These are phyloP conservation scores for Aureococcus anophagefferens DNA, from an alignment of 108 stramenopile species.

Conservation along the genomic window DNA sequence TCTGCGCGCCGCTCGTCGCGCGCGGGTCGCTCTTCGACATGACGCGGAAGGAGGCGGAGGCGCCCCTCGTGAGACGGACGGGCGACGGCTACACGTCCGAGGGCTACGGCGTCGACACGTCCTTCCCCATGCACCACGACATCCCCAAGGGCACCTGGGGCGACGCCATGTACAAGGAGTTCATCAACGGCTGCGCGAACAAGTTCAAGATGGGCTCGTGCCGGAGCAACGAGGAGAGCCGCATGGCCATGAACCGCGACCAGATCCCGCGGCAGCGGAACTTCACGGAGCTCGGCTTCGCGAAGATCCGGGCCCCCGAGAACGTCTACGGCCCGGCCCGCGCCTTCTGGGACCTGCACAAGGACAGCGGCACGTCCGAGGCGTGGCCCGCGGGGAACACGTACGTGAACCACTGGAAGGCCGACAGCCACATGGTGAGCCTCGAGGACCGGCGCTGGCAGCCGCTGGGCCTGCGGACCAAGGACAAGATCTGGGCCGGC, in stretches of 20 bases:
- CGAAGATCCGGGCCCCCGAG: constrained; percentile 46
- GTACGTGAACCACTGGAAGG: constrained; percentile 69
- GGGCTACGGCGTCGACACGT: constrained; percentile 63
- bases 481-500: constrained; percentile 25
- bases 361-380: constrained; percentile 26
- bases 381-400: constrained; percentile 59
- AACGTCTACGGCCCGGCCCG: constrained; percentile 24
- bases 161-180: constrained; percentile 30
- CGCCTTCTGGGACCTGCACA: constrained; percentile 40
- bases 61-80: no score
- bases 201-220: constrained; percentile 15
- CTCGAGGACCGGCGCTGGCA: constrained; percentile 34
- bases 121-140: constrained; percentile 63
- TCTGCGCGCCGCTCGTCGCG: constrained; percentile 8
- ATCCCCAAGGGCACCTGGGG: constrained; percentile 7
- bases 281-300: background rate
- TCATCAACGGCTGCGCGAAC: constrained; percentile 28
- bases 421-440: constrained; percentile 55
- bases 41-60: no score
- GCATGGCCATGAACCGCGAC: background rate
- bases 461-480: constrained; percentile 18
- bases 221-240: background rate
- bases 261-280: background rate
- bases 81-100: constrained; percentile 21
- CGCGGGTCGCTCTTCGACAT: constrained; percentile 11